phyloP scores from a whole-genome alignment of 2,329 filamentous ascomycete genomes.

The Chaetoscypha palmicola region DNA sequence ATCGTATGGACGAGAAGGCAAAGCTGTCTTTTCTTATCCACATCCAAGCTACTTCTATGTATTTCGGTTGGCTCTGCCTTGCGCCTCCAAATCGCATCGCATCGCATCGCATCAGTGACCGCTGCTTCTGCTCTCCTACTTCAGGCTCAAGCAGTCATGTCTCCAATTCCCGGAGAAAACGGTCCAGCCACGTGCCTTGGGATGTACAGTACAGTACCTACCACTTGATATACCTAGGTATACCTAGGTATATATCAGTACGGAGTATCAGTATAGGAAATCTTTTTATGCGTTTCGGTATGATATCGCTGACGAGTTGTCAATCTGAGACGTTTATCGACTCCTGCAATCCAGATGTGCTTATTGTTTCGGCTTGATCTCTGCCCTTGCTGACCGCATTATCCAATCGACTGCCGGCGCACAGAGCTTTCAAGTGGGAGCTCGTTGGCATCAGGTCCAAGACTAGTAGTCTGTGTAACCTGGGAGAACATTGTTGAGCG shows the following conservation, averaged over 20 bases:
- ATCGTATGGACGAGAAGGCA: too few relatives aligned
- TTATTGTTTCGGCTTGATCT: conserved; percentile 1
- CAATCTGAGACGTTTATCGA: not conserved
- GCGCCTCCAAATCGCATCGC: too few relatives aligned
- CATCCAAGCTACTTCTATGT: not conserved
- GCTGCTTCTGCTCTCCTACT: not conserved
- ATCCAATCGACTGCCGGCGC: conserved; percentile 1
- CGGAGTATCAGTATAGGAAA: not conserved
- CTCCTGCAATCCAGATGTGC: not conserved
- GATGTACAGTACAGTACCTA: too few relatives aligned
- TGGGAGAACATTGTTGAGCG: not conserved
- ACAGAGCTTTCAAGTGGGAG: not conserved
- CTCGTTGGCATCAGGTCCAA: not conserved
- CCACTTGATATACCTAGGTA: not conserved
- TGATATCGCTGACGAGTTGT: not conserved
- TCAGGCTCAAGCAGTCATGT: not conserved
- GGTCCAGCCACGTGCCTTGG: too few relatives aligned
- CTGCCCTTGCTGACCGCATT: not conserved
- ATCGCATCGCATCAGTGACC: not conserved
- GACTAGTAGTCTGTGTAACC: conserved; percentile 6
- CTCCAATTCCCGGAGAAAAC: too few relatives aligned
- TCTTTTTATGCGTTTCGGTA: not conserved
- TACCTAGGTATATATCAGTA: not conserved
- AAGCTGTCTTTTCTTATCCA: not conserved
- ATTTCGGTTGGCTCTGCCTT: too few relatives aligned